phyloP scores from a whole-genome alignment of 306 rosid species.

The Echinosophora koreensis region DNA sequence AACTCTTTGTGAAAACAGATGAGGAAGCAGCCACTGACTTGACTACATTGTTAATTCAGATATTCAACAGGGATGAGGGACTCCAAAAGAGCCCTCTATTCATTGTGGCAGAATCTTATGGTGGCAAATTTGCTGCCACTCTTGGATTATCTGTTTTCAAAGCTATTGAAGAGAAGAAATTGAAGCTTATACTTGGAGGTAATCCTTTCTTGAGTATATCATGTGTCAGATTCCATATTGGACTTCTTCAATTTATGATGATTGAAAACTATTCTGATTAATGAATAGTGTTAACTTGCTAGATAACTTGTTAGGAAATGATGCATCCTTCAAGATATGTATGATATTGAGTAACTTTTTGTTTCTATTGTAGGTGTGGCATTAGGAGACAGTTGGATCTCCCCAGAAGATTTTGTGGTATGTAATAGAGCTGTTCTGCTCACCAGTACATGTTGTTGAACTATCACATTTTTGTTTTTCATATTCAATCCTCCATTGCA shows the following conservation, averaged over 20 bases:
- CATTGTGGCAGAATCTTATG: slow-evolving; percentile 92
- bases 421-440: slow-evolving; percentile 11
- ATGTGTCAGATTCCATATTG: slow-evolving; percentile 4
- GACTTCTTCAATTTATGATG: background rate
- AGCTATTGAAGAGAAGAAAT: slow-evolving; percentile 63
- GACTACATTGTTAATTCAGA: slow-evolving; percentile 64
- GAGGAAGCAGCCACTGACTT: slow-evolving; percentile 80
- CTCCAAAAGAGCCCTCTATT: slow-evolving; percentile 83
- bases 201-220: slow-evolving; percentile 7
- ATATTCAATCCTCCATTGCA: slow-evolving; percentile 42
- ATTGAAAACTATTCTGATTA: background rate
- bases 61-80: slow-evolving; percentile 61
- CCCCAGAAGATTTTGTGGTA: slow-evolving; percentile 95
- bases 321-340: background rate
- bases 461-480: background rate
- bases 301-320: background rate
- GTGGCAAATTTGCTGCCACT: slow-evolving; percentile 89
- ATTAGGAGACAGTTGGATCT: slow-evolving; percentile 95
- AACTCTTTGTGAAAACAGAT: slow-evolving; percentile 72
- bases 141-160: slow-evolving; percentile 67
- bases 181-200: slow-evolving; percentile 81
- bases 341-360: slow-evolving; percentile 26
- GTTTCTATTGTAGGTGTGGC: slow-evolving; percentile 71
- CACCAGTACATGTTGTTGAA: slow-evolving; percentile 22
- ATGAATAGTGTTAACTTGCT: slow-evolving; percentile 4